phyloP scores from a whole-genome alignment of 306 rosid genomes.

The Luffa aegyptiaca region DNA sequence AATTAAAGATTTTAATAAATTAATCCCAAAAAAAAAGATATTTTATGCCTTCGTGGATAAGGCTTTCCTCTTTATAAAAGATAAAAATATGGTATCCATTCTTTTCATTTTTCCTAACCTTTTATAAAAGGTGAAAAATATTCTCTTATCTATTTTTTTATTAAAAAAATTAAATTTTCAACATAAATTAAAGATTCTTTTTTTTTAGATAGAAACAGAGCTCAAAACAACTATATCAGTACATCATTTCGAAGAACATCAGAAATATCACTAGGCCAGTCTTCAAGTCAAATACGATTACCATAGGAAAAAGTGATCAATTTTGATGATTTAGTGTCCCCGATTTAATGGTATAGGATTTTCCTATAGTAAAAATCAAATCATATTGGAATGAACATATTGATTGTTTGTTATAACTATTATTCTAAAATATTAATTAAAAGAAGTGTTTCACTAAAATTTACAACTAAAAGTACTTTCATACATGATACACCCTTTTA shows the following conservation, averaged over 20 bases:
- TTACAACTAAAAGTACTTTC: neutral
- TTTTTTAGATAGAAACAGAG: too few relatives aligned
- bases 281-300: too few relatives aligned
- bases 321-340: neutral
- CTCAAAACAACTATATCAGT: too few relatives aligned
- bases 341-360: neutral
- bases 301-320: too few relatives aligned
- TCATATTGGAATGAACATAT: neutral
- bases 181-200: neutral
- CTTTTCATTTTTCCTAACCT: neutral
- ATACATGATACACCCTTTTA: neutral
- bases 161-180: neutral
- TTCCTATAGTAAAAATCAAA: neutral
- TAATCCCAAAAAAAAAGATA: neutral
- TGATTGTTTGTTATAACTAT: neutral
- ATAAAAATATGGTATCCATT: neutral
- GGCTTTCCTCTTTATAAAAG: neutral
- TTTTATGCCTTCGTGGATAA: neutral
- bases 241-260: too few relatives aligned
- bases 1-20: neutral
- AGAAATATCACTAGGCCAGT: too few relatives aligned
- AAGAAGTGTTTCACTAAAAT: neutral
- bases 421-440: neutral
- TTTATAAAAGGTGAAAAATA: neutral
- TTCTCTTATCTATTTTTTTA: neutral